Percentiles rank a stretch among this genome's conserved stretches.
Evolutionary conservation across 257 asterid genomes (phyloP).

Genomic region (Nicotiana undulata): DNA sequence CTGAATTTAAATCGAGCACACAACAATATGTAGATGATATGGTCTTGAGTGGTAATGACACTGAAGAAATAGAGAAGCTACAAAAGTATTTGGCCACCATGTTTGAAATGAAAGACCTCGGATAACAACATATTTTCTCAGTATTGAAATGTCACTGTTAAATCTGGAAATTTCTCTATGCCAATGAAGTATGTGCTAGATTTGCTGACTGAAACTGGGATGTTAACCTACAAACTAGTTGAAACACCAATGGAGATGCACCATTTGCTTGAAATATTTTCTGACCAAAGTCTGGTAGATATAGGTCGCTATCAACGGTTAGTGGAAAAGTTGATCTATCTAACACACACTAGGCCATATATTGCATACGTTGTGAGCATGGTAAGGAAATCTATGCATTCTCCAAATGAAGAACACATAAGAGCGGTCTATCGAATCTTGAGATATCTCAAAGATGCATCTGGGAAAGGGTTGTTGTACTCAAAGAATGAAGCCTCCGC

Average conservation of each 20-base stretch:
- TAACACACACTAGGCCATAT: neutral
- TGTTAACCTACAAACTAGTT: neutral
- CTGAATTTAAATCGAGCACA: too few relatives aligned
- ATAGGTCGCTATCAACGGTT: neutral
- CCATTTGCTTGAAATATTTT: neutral
- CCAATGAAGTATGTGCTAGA: neutral
- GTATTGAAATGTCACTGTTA: neutral
- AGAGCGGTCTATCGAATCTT: neutral
- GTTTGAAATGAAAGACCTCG: constrained; percentile 1
- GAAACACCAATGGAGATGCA: neutral
- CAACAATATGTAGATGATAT: neutral
- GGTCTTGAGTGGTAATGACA: neutral
- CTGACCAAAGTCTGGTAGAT: neutral
- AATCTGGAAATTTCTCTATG: neutral
- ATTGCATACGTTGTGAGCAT: neutral
- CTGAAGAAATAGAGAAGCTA: neutral
- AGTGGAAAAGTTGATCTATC: neutral
- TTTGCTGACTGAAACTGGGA: neutral
- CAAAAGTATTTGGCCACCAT: neutral
- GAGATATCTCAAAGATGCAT: neutral
- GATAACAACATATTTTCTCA: neutral
- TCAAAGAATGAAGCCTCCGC: neutral
- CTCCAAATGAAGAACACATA: neutral
- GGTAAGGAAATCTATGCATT: neutral
- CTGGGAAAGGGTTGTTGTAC: neutral